These are phyloP conservation scores for Hymenoscyphus occultus DNA, from an alignment of 2,329 filamentous ascomycete genomes.

Conservation along the genomic window DNA sequence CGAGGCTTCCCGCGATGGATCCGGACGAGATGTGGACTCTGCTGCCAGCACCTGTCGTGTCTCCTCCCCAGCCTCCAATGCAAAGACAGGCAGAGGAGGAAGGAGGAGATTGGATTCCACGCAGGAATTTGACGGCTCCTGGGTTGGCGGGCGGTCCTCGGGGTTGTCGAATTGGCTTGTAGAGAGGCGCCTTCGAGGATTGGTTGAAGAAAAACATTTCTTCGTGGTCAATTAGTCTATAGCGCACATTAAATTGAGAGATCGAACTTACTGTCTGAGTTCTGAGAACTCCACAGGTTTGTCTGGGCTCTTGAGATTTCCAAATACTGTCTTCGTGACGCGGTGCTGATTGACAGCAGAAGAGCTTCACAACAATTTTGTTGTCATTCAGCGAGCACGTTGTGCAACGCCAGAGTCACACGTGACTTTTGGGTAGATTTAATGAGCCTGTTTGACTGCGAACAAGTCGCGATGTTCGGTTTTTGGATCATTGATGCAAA, in stretches of 20 bases:
- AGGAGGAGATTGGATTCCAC: neutral
- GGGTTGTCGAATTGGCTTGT: neutral
- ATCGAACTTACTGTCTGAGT: neutral
- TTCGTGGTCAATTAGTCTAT: neutral
- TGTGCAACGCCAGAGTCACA: neutral
- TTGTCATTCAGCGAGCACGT: neutral
- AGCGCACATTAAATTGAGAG: neutral
- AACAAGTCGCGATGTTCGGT: neutral
- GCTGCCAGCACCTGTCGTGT: neutral
- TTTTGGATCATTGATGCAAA: neutral
- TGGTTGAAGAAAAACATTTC: constrained; percentile 1
- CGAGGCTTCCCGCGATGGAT: neutral
- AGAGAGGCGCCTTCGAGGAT: neutral
- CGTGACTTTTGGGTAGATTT: neutral
- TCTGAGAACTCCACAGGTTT: neutral
- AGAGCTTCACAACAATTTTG: neutral
- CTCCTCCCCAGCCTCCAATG: neutral
- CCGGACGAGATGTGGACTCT: neutral
- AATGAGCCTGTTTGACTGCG: neutral
- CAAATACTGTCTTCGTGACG: neutral
- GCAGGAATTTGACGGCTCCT: constrained; percentile 5
- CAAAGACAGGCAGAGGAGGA: neutral
- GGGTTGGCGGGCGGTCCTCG: neutral
- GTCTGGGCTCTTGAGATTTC: too few relatives aligned
- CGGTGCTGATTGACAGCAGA: neutral